Evolutionary conservation across 2,329 filamentous ascomycete genomes (phyloP), one percentile per base, ranked within the genome.

Genomic region (Colletotrichum sp.): DNA sequence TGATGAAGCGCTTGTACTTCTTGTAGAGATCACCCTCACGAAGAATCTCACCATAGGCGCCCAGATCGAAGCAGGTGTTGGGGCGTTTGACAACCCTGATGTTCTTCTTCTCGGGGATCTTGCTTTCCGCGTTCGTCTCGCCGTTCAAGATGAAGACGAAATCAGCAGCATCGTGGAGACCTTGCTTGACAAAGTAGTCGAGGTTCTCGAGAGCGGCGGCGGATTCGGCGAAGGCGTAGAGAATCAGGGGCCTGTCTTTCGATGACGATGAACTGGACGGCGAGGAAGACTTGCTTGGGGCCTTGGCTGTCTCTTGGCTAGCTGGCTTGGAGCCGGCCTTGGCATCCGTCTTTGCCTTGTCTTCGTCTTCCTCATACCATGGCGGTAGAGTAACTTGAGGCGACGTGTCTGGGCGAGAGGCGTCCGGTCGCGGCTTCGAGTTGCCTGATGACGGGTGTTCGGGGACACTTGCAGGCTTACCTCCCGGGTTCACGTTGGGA

Each of bases 91-190:
- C 78, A 36, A 83, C 70, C 48, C 79, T 78, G 66, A 85, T 79
- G 75, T 86, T 85, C n/a, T 78, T 57, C 39, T 76, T 75, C 6
- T 72, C 36, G 1, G 84, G 84, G 65, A 86, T 80, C 2, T 81
- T 63, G 4, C 64, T 32, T 52, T 74, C 70, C 3, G 77, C 79
- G 61, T 81, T 78, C 34, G 81, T 82, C 57, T 81, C 78, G 48
- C 85, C 85, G 65, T 85, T 84, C 64, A 86, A 78, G 71, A 86
- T 83, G 77, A 86, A 86, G 75, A 86, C 78, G 76, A 86, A 86
- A 78, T 86, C 85, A 63, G 84, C 84, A 0, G 78, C 80, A 34
- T 74, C 80, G 77, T 86, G 83, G 3, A 86, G 78, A 36, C 83
- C 85, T 66, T 86, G 81, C 36, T 78, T 70, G 13, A 86, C 71